Base-by-base conservation (phyloP, 179 eudicot species). In the Spinacia oleracea region DNA sequence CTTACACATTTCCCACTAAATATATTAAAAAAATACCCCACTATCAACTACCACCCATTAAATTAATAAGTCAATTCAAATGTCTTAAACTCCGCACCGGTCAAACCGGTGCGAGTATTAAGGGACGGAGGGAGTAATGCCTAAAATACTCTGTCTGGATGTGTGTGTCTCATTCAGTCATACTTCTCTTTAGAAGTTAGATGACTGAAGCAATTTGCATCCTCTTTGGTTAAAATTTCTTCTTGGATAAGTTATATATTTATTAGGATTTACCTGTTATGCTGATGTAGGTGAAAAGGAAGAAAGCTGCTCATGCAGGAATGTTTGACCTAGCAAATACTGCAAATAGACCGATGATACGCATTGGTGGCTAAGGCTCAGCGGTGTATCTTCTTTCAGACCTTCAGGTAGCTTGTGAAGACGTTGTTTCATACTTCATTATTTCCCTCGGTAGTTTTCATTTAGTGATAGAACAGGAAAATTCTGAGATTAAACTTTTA, bases 291-390 rank as follows among this genome's bases (percentile, higher is more conserved):
- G 89, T 95, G 38, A 95, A 93, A 87, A 87, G 91, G 82, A 95
- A 96, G 89, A 96, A 96, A 86, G 94, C 97, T 32, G 76, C 98
- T 84, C 99, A 93, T 89, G 99, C 98, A 71, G 99, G 99, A 62
- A 96, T 96, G 99, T 90, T 91, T 72, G 98, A 96, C 82, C 77
- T 96, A 60, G 98, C 98, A 55, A 93, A 96, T 77, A 91, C 97
- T 20, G 87, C 93, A 53, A 96, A 96, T 84, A 85, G 99, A 84
- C 98, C 99, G 20, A 96, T 96, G 99, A 90, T 93, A 83, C 99
- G 90, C 80, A 96, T 96, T 78, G 99, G 99, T 71, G 99, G 99
- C 79, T 96, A 85, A 84, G 75, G 75, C 66, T 71, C 64, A 25
- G 70, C 51, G 81, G 18, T 69, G 32, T 51, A 56, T 76, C 56